Percentiles rank a stretch among this genome's conserved stretches.
These are phyloP conservation scores for Hypoxylon sp. DNA, from an alignment of 2,329 filamentous ascomycete genomes.

Conservation along the genomic window DNA sequence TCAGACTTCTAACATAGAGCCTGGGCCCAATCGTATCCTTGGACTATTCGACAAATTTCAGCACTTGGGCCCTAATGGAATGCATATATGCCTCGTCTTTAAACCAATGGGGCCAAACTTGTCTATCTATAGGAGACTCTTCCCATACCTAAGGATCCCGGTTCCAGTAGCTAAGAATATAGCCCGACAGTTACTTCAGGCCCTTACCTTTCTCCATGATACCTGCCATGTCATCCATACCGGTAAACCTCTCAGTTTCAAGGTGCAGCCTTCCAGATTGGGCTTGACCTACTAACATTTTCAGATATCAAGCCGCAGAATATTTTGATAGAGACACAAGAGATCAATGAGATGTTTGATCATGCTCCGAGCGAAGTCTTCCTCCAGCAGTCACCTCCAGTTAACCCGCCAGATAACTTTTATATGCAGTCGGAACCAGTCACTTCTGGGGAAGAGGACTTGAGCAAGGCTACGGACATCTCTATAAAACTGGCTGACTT, in stretches of 20 bases:
- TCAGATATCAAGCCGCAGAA: not conserved
- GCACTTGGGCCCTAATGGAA: not conserved
- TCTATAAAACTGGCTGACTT: not conserved
- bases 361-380: not conserved
- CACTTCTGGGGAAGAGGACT: not conserved
- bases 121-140: slow-evolving; percentile 2
- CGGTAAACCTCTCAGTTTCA: not conserved
- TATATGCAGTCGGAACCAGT: not conserved
- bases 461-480: not conserved
- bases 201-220: not conserved
- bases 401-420: not conserved
- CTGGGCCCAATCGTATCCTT: not conserved
- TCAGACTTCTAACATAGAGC: not conserved
- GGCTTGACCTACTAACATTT: not conserved
- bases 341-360: not conserved
- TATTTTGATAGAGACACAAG: not conserved
- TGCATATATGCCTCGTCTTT: not conserved
- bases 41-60: not conserved
- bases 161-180: slow-evolving; percentile 1
- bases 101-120: not conserved
- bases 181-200: not conserved
- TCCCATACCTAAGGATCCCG: not conserved
- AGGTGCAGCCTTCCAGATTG: not conserved
- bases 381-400: not conserved
- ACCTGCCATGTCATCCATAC: slow-evolving; percentile 1